phyloP scores from a whole-genome alignment of 2,329 filamentous ascomycete species.

The Botrytis sinoallii region DNA sequence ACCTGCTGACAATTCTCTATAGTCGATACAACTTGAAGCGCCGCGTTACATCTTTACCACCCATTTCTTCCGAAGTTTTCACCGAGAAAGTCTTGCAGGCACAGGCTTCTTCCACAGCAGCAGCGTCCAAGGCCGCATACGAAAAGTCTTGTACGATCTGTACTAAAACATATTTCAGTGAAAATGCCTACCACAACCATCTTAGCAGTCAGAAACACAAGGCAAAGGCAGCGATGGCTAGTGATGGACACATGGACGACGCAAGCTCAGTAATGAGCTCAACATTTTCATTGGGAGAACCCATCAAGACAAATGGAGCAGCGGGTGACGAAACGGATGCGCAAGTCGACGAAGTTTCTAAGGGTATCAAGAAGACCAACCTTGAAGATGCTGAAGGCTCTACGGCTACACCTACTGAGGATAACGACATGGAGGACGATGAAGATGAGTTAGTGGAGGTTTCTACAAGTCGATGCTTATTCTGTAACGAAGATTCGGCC shows the following conservation, averaged over 20 bases:
- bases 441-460: slow-evolving; percentile 46
- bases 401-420: slow-evolving; percentile 27
- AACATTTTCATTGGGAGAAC: slow-evolving; percentile 86
- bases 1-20: slow-evolving; percentile 25
- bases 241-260: slow-evolving; percentile 53
- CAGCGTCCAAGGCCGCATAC: slow-evolving; percentile 84
- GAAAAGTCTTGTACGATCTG: slow-evolving; percentile 80
- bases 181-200: slow-evolving; percentile 94
- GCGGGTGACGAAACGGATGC: slow-evolving; percentile 68
- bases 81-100: slow-evolving; percentile 93
- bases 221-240: slow-evolving; percentile 54
- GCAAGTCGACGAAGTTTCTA: slow-evolving; percentile 74
- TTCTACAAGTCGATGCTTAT: slow-evolving; percentile 62
- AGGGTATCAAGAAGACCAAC: slow-evolving; percentile 68
- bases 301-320: slow-evolving; percentile 45
- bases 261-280: slow-evolving; percentile 83
- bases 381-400: slow-evolving; percentile 40
- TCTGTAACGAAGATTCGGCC: slow-evolving; percentile 85
- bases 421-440: slow-evolving; percentile 46
- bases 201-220: slow-evolving; percentile 88
- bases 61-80: slow-evolving; percentile 88
- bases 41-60: slow-evolving; percentile 83
- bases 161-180: slow-evolving; percentile 91
- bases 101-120: slow-evolving; percentile 77
- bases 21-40: slow-evolving; percentile 97